A percentile compares a stretch with the other conserved stretches of the same genome.
phyloP scores from a whole-genome alignment of 2,329 filamentous ascomycete genomes.

The Onygenales sp. region DNA sequence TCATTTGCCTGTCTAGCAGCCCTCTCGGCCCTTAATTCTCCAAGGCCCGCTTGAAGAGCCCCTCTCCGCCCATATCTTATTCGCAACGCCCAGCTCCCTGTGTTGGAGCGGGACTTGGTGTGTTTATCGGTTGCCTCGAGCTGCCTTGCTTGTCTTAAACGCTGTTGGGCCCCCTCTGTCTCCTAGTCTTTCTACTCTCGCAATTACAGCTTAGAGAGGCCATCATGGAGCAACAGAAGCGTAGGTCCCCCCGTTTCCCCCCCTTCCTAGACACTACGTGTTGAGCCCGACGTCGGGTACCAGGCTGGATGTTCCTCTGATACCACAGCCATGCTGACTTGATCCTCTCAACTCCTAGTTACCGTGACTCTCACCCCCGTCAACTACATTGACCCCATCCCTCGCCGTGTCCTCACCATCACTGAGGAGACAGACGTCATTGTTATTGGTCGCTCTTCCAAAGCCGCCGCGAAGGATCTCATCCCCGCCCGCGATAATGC shows the following conservation, averaged over 20 bases:
- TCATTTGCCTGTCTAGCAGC: no score
- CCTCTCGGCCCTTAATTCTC: no score
- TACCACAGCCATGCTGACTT: neutral
- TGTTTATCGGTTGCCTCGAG: no score
- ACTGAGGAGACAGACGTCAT: constrained; percentile 17
- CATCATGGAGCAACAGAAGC: neutral
- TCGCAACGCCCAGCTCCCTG: no score
- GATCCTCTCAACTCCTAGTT: constrained; percentile 16
- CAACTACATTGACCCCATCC: constrained; percentile 15
- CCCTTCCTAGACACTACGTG: neutral
- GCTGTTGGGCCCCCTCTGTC: no score
- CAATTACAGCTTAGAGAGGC: neutral
- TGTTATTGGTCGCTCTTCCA: constrained; percentile 34
- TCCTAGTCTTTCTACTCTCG: neutral
- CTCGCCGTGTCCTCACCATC: constrained; percentile 26
- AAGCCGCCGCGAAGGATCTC: constrained; percentile 27
- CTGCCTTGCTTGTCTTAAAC: no score
- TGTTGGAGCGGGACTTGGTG: no score
- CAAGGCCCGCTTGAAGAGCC: no score
- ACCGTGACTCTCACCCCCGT: constrained; percentile 24
- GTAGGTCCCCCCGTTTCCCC: neutral
- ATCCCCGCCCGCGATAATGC: constrained; percentile 29
- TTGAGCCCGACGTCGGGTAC: no score
- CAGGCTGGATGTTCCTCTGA: neutral
- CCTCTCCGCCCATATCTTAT: no score